Percentiles rank a stretch among this genome's conserved stretches.
These are phyloP conservation scores for Alternaria novae-zelandiae DNA, from an alignment of 2,329 filamentous ascomycete genomes.

Conservation along the genomic window DNA sequence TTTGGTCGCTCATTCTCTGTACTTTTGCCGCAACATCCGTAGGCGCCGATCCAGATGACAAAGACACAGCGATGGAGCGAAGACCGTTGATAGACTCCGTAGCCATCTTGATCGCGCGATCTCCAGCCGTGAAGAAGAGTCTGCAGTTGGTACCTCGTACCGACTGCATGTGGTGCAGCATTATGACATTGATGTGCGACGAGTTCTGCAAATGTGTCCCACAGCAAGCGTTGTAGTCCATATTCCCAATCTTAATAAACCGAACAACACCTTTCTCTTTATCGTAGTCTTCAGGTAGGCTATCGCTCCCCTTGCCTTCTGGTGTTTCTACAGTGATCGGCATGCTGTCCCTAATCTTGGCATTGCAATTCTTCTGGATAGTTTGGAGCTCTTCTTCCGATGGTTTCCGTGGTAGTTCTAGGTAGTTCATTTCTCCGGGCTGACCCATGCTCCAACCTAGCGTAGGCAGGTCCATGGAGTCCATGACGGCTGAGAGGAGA, in stretches of 20 bases:
- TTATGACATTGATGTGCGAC: constrained; percentile 36
- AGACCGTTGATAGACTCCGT: constrained; percentile 34
- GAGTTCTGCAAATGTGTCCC: constrained; percentile 44
- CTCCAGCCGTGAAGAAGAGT: constrained; percentile 39
- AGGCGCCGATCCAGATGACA: constrained; percentile 31
- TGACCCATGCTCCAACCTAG: constrained; percentile 42
- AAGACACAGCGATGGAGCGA: constrained; percentile 33
- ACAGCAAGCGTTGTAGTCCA: constrained; percentile 46
- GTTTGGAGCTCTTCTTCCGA: constrained; percentile 28
- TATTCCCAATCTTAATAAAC: constrained; percentile 41
- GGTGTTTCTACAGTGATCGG: constrained; percentile 42
- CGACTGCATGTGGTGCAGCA: constrained; percentile 41
- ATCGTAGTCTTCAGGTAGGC: constrained; percentile 41
- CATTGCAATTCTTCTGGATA: constrained; percentile 39
- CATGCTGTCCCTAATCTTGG: constrained; percentile 33
- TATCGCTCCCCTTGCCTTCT: constrained; percentile 31
- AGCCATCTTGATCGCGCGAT: constrained; percentile 39
- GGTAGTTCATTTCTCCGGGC: constrained; percentile 43
- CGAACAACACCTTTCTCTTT: constrained; percentile 40
- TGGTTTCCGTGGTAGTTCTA: constrained; percentile 41
- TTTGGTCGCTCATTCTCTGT: constrained; percentile 29
- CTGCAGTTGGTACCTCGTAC: constrained; percentile 41
- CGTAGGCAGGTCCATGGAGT: constrained; percentile 36
- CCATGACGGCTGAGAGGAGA: constrained; percentile 43
- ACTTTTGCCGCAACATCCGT: constrained; percentile 32